A percentile compares a stretch with the other conserved stretches of the same genome.
Conservation (phyloP, 2,329 filamentous ascomycete genomes). For the Cryphonectria parasitica region DNA sequence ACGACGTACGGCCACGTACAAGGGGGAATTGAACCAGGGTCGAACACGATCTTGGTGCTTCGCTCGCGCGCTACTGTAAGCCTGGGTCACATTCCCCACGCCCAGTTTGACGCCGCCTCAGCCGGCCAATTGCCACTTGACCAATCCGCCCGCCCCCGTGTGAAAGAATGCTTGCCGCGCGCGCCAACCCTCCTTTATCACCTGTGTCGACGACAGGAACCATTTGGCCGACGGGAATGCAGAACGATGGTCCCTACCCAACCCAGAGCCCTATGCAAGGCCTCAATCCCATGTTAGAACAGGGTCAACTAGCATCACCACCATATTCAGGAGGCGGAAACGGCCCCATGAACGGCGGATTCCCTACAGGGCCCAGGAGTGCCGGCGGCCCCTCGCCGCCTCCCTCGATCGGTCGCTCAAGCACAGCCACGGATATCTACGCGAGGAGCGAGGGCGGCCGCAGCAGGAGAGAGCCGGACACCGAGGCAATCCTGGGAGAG, state of each 20-base stretch:
- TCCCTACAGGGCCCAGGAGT: slow-evolving; percentile 59
- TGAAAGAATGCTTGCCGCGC: slow-evolving; percentile 28
- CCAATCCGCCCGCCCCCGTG: slow-evolving; percentile 8
- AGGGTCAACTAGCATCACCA: slow-evolving; percentile 68
- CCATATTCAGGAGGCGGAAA: slow-evolving; percentile 68
- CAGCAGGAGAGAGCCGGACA: slow-evolving; percentile 62
- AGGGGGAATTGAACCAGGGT: neutral
- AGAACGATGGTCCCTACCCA: slow-evolving; percentile 57
- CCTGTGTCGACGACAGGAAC: slow-evolving; percentile 82
- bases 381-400: slow-evolving; percentile 78
- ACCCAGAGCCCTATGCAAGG: slow-evolving; percentile 36
- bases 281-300: slow-evolving; percentile 36
- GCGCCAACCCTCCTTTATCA: slow-evolving; percentile 72
- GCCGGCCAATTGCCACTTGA: slow-evolving; percentile 60
- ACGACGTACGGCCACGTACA: neutral
- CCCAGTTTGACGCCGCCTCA: slow-evolving; percentile 25
- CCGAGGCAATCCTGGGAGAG: slow-evolving; percentile 68
- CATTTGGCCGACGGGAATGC: slow-evolving; percentile 76
- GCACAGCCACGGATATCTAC: slow-evolving; percentile 75
- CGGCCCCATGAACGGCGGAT: slow-evolving; percentile 63
- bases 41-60: neutral
- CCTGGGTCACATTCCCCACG: slow-evolving; percentile 7
- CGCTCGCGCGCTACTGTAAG: neutral
- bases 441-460: slow-evolving; percentile 68
- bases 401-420: slow-evolving; percentile 83